These are phyloP conservation scores for Microglena sp. DNA, from an alignment of 139 green algal genomes.

Conservation along the genomic window DNA sequence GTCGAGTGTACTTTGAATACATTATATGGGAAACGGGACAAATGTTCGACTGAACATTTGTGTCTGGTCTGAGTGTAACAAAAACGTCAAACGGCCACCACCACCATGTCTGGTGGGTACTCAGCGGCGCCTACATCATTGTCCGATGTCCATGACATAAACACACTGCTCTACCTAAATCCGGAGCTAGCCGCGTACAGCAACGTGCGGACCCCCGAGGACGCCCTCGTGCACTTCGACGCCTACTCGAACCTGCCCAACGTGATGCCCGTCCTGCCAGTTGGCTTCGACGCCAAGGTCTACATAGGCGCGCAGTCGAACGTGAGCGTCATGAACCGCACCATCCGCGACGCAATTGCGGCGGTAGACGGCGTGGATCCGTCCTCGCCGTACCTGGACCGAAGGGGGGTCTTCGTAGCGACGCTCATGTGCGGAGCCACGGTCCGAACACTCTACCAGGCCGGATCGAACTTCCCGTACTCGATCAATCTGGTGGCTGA, in stretches of 20 bases:
- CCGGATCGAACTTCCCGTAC: background rate
- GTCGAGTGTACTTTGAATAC: too few species aligned
- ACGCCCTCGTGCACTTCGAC: background rate
- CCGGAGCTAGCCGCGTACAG: constrained; percentile 6
- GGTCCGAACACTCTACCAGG: background rate
- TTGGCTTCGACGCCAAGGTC: constrained; percentile 1
- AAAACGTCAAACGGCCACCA: too few species aligned
- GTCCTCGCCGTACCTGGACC: background rate
- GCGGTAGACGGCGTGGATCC: background rate
- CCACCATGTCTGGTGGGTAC: too few species aligned
- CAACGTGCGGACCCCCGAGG: background rate
- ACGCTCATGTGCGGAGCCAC: background rate
- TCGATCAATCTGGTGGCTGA: background rate
- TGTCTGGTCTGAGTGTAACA: too few species aligned
- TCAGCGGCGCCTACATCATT: too few species aligned
- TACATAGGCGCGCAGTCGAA: background rate
- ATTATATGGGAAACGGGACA: too few species aligned
- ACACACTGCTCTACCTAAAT: constrained; percentile 6
- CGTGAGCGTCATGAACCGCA: background rate
- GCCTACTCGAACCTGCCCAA: background rate
- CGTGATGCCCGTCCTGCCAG: background rate
- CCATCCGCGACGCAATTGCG: background rate
- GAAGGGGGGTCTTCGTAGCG: background rate
- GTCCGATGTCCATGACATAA: too few species aligned
- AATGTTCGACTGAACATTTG: too few species aligned